Conservation (phyloP, 1,284 basidiomycete genomes). For the Pyrrhoderma lamaoense region DNA sequence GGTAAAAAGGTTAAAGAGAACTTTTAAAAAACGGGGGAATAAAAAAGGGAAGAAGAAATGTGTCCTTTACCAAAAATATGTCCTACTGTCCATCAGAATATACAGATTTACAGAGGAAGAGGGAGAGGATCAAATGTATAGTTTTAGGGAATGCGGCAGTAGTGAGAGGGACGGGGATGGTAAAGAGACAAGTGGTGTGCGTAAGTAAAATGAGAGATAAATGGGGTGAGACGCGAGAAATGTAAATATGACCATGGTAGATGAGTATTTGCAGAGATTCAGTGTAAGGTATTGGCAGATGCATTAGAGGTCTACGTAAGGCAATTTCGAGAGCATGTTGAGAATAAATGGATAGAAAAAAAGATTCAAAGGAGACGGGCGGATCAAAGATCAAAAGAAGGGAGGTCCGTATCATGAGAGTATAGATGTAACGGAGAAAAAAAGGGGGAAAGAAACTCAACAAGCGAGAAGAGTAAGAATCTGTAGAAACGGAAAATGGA, state of each 20-base stretch:
- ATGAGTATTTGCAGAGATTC: constrained; percentile 7
- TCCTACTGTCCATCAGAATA: too few relatives aligned
- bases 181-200: too few relatives aligned
- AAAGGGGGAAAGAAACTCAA: background rate
- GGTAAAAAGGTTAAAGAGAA: too few relatives aligned
- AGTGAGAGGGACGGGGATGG: too few relatives aligned
- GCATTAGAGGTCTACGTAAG: constrained; percentile 16
- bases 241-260: background rate
- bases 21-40: too few relatives aligned
- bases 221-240: too few relatives aligned
- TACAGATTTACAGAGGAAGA: too few relatives aligned
- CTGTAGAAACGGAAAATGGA: constrained; percentile 2
- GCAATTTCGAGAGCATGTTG: background rate
- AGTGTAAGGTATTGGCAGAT: constrained; percentile 6
- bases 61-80: too few relatives aligned
- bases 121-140: too few relatives aligned
- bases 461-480: background rate
- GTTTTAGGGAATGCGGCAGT: too few relatives aligned
- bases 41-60: too few relatives aligned
- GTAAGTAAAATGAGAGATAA: too few relatives aligned
- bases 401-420: constrained; percentile 1
- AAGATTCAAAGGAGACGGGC: background rate
- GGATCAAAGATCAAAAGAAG: constrained; percentile 6
- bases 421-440: background rate
- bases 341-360: background rate